Evolutionary conservation across 768 basidiomycete species (phyloP).

Genomic region (Nevesoporus exiguus): DNA sequence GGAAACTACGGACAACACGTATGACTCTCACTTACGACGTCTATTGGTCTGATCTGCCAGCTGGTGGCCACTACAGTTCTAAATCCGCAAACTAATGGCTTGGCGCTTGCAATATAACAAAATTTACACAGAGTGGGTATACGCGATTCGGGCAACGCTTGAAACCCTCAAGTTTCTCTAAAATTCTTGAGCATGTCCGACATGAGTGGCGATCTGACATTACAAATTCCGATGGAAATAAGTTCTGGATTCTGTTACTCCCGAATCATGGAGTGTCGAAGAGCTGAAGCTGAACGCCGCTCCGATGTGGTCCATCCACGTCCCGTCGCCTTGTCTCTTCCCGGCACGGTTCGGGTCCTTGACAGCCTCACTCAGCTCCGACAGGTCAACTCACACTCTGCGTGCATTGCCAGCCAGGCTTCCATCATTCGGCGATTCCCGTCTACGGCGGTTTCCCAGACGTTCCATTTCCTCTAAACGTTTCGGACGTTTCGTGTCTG

Average conservation of each 20-base stretch:
- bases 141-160: neutral
- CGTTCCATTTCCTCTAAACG: neutral
- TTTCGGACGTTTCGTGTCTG: neutral
- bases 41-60: neutral
- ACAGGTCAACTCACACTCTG: neutral
- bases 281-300: neutral
- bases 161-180: neutral
- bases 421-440: slow-evolving; percentile 7
- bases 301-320: neutral
- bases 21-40: neutral
- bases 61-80: neutral
- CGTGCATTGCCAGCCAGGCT: neutral
- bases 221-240: neutral
- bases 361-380: neutral
- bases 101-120: neutral
- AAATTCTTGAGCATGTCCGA: neutral
- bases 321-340: neutral
- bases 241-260: neutral
- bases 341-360: neutral
- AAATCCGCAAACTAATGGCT: neutral
- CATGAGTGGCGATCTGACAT: neutral
- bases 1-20: neutral
- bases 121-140: neutral
- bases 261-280: neutral
- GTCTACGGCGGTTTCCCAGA: neutral